Conservation (phyloP, 345 rosid genomes). For the Populus ilicifolia region DNA sequence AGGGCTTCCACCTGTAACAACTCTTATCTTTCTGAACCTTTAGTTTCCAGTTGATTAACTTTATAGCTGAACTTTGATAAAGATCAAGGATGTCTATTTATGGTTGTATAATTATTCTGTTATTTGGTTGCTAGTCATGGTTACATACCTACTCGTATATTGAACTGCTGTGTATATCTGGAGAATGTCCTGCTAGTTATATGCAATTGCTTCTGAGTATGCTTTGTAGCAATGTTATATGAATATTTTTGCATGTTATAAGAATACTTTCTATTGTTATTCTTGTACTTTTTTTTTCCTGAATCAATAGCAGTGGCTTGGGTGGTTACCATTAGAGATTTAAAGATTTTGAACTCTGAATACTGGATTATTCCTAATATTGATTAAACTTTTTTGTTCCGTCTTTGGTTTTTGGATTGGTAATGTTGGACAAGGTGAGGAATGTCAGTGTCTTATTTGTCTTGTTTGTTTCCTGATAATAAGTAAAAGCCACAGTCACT, state of each 20-base stretch:
- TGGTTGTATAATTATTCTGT: not conserved
- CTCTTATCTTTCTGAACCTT: not conserved
- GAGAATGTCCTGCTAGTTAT: not conserved
- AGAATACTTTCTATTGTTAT: not conserved
- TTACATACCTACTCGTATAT: not conserved
- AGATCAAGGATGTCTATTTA: too few relatives aligned
- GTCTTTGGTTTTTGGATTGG: not conserved
- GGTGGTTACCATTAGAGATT: too few relatives aligned
- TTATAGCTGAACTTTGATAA: not conserved
- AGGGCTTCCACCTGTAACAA: conserved; percentile 67
- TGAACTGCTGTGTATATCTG: not conserved
- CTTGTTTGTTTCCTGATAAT: not conserved
- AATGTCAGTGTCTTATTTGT: not conserved
- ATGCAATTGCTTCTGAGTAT: not conserved
- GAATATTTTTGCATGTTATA: too few relatives aligned
- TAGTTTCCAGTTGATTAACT: not conserved
- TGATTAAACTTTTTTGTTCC: not conserved
- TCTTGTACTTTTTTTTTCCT: too few relatives aligned
- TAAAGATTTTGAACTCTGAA: too few relatives aligned
- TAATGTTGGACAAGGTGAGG: too few relatives aligned
- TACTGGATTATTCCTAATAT: not conserved
- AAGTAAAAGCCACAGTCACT: not conserved
- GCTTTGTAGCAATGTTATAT: not conserved
- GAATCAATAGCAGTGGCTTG: too few relatives aligned
- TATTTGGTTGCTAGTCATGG: not conserved